A percentile compares a stretch with the other conserved stretches of the same genome.
Conservation (phyloP, 371 early-diverging fungal species). For the Lichtheimia ornata region DNA sequence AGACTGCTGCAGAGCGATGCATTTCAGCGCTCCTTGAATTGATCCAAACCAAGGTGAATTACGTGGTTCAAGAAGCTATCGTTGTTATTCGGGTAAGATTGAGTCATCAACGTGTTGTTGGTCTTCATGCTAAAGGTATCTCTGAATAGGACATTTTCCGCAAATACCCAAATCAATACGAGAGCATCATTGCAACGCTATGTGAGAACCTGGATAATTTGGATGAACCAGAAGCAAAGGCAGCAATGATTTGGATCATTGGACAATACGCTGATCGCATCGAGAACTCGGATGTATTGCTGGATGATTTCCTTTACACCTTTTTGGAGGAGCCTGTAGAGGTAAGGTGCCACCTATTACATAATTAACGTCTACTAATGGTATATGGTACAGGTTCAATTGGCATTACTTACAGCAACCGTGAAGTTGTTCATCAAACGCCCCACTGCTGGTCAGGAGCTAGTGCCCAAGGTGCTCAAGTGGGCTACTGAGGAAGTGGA, state of each 20-base stretch:
- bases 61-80: constrained; percentile 91
- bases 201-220: constrained; percentile 88
- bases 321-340: constrained; percentile 83
- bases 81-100: constrained; percentile 81
- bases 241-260: constrained; percentile 94
- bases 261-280: constrained; percentile 95
- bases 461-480: constrained; percentile 90
- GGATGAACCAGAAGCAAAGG: constrained; percentile 93
- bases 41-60: constrained; percentile 86
- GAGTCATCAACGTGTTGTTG: background rate
- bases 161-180: constrained; percentile 89
- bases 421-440: constrained; percentile 94
- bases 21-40: constrained; percentile 87
- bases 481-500: constrained; percentile 91
- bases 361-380: background rate
- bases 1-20: constrained; percentile 85
- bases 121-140: background rate
- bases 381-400: constrained; percentile 69
- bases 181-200: constrained; percentile 81
- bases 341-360: constrained; percentile 29
- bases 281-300: constrained; percentile 81
- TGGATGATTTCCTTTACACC: constrained; percentile 66
- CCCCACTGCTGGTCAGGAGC: constrained; percentile 84
- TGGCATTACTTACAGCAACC: constrained; percentile 90
- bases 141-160: constrained; percentile 83